These are phyloP conservation scores for Malassezia japonica DNA, from an alignment of 1,284 basidiomycete genomes.

Conservation along the genomic window DNA sequence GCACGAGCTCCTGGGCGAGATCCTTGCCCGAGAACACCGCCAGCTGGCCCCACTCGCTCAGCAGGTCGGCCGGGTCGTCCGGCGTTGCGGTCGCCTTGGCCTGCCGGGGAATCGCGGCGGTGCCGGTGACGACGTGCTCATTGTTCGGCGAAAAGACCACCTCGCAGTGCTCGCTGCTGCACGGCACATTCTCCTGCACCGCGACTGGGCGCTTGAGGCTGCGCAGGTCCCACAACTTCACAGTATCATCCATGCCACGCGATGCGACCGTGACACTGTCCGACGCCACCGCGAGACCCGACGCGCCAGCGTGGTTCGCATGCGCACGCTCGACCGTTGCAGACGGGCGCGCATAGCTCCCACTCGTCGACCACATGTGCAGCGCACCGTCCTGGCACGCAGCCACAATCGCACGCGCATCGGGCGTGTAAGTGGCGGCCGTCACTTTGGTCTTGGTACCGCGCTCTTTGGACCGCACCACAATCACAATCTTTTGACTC, in stretches of 20 bases:
- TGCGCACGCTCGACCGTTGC: slow-evolving; percentile 78
- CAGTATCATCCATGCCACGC: slow-evolving; percentile 81
- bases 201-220: slow-evolving; percentile 75
- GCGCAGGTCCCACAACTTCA: slow-evolving; percentile 90
- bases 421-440: slow-evolving; percentile 39
- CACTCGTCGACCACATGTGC: slow-evolving; percentile 82
- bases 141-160: slow-evolving; percentile 78
- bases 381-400: slow-evolving; percentile 81
- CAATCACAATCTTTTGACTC: slow-evolving; percentile 86
- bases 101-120: slow-evolving; percentile 9
- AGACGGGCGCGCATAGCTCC: slow-evolving; percentile 80
- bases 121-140: slow-evolving; percentile 70
- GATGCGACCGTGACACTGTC: slow-evolving; percentile 68
- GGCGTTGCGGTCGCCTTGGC: background rate
- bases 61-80: background rate
- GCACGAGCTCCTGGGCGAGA: slow-evolving; percentile 9
- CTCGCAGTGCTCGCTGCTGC: slow-evolving; percentile 79
- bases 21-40: slow-evolving; percentile 18
- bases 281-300: slow-evolving; percentile 70
- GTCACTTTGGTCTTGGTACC: slow-evolving; percentile 90
- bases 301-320: slow-evolving; percentile 67
- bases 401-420: slow-evolving; percentile 46
- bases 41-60: slow-evolving; percentile 18
- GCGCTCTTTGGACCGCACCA: slow-evolving; percentile 87
- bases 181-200: slow-evolving; percentile 58